These are phyloP conservation scores for Metarhizium robertsii DNA, from an alignment of 2,329 filamentous ascomycete species.

Conservation along the genomic window DNA sequence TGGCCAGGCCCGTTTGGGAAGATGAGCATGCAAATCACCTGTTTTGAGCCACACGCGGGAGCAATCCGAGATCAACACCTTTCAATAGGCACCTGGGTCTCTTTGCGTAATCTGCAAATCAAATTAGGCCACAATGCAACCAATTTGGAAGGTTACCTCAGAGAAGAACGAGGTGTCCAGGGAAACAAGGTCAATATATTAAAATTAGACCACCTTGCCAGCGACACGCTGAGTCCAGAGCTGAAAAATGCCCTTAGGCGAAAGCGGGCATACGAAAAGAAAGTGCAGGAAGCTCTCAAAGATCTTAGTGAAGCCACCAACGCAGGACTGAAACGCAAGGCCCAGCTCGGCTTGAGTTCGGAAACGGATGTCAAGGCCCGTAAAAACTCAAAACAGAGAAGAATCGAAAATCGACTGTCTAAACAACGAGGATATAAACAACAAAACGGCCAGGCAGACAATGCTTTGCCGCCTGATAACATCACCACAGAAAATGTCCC, in stretches of 20 bases:
- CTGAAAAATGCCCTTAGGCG: constrained; percentile 52
- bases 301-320: constrained; percentile 27
- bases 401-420: constrained; percentile 8
- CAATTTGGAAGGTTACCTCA: constrained; percentile 64
- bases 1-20: constrained; percentile 73
- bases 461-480: constrained; percentile 16
- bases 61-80: constrained; percentile 45
- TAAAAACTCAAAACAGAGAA: constrained; percentile 16
- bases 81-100: constrained; percentile 50
- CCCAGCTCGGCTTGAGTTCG: constrained; percentile 14
- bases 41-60: constrained; percentile 58
- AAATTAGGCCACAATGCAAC: constrained; percentile 42
- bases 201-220: constrained; percentile 31
- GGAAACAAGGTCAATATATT: constrained; percentile 47
- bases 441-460: constrained; percentile 6
- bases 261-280: constrained; percentile 53
- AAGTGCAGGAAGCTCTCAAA: constrained; percentile 30
- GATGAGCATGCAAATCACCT: constrained; percentile 59
- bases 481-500: constrained; percentile 10
- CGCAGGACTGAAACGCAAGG: constrained; percentile 29
- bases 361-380: constrained; percentile 9
- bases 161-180: constrained; percentile 42
- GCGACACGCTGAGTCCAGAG: constrained; percentile 35
- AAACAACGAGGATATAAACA: constrained; percentile 2
- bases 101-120: constrained; percentile 63